A percentile compares a stretch with the other conserved stretches of the same genome.
Evolutionary conservation across 805 yeast species (phyloP).

Genomic region (Yarrowia divulgata): DNA sequence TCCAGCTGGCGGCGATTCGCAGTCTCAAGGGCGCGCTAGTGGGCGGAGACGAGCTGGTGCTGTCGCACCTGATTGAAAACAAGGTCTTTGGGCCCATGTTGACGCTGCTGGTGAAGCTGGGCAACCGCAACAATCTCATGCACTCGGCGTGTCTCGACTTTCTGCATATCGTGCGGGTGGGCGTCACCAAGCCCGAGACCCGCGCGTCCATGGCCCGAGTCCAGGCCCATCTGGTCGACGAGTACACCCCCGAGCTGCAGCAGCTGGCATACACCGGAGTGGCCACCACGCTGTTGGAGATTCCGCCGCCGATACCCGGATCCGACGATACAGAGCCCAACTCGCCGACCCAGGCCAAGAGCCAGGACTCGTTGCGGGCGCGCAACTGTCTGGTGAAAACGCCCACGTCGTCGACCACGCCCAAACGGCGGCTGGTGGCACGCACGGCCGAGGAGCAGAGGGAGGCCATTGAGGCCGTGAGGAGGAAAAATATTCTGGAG

Average conservation of each 20-base stretch:
- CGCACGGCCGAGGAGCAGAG: conserved; percentile 17
- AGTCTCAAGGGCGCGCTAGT: conserved; percentile 67
- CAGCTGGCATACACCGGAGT: conserved; percentile 21
- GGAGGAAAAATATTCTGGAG: conserved; percentile 26
- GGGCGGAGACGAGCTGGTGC: conserved; percentile 66
- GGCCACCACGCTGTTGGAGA: conserved; percentile 13
- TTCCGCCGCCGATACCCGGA: conserved; percentile 15
- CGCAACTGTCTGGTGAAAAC: conserved; percentile 13
- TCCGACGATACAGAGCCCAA: conserved; percentile 24
- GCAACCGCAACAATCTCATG: conserved; percentile 64
- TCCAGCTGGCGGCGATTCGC: conserved; percentile 72
- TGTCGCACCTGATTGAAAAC: conserved; percentile 62
- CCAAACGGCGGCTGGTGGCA: conserved; percentile 11
- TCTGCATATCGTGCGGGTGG: conserved; percentile 41
- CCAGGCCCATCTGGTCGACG: conserved; percentile 19
- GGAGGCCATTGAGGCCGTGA: conserved; percentile 8
- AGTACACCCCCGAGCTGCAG: conserved; percentile 18
- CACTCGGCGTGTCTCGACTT: conserved; percentile 80
- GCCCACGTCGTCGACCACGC: neutral
- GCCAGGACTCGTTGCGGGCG: conserved; percentile 9
- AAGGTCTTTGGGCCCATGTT: conserved; percentile 61
- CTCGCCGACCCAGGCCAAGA: conserved; percentile 13
- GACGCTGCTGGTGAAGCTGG: conserved; percentile 57
- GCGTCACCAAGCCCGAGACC: conserved; percentile 31
- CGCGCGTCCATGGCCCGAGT: conserved; percentile 28